Base-by-base conservation (phyloP, 176 grass and related monocot genomes). In the Oryza meyeriana region DNA sequence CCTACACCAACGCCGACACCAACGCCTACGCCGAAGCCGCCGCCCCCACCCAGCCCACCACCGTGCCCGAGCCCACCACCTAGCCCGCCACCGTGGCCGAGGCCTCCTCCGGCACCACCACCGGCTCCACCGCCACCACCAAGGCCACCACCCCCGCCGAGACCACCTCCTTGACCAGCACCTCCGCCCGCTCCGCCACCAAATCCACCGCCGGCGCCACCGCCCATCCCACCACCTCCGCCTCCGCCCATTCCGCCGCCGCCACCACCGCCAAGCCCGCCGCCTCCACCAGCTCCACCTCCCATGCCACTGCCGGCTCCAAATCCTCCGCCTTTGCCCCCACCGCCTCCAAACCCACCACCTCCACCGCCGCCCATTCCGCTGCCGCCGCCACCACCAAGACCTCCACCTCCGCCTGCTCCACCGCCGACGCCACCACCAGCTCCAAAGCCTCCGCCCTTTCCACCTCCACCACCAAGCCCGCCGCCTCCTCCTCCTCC, bases 391-490 rank as follows among this genome's bases (percentile, higher is more conserved):
- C 80, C 80, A 1, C 75, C 75, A 1, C 77, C 48, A 13, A 44
- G 41, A 35, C 85, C 78, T 14, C 74, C 67, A 0, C 82, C 74
- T 0, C 64, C 71, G 0, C 84, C 84, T 1, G 40, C 74, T 27
- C 88, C 88, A 20, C 85, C 70, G 1, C 70, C 78, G 0, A 71
- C 76, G 0, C 80, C 84, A 32, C 75, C 74, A 12, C 84, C 69
- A 0, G 9, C 50, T 17, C 76, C 76, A 0, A 6, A 65, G 22
- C 31, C 88, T 84, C 33, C 47, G 0, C 70, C 80, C 1, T 35
- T 67, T 0, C 80, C 74, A 0, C 45, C 42, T 0, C 79, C 64
- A 0, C 78, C 78, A 7, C 78, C 55, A 59, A 59, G 55, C 55
- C 55, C 75, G 0, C 30, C 41, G 0, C 79, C 79, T 0, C 25